These are phyloP conservation scores for Sarocladium oryzae DNA, from an alignment of 2,329 filamentous ascomycete species.

Conservation along the genomic window DNA sequence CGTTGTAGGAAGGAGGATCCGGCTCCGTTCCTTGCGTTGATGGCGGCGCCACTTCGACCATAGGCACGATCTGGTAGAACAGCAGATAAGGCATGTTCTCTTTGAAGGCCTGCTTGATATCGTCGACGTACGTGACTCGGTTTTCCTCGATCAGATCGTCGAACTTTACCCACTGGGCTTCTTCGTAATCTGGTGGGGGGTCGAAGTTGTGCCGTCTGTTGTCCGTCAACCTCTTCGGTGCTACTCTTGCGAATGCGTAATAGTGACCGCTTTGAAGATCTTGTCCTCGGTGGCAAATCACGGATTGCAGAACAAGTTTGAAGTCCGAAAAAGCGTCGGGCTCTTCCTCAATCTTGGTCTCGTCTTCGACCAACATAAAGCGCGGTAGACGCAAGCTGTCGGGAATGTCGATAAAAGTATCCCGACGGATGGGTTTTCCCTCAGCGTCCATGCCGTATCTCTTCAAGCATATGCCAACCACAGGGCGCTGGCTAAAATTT, in stretches of 20 bases:
- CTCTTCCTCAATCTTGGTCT: conserved; percentile 53
- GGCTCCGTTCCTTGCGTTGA: conserved; percentile 36
- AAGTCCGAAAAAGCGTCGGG: conserved; percentile 59
- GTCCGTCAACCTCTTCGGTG: conserved; percentile 53
- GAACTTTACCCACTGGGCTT: conserved; percentile 82
- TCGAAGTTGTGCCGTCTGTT: conserved; percentile 50
- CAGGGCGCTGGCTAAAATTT: conserved; percentile 78
- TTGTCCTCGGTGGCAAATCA: conserved; percentile 85
- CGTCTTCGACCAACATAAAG: conserved; percentile 69
- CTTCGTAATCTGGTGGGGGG: conserved; percentile 59
- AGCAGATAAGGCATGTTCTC: conserved; percentile 91
- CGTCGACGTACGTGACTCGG: conserved; percentile 69
- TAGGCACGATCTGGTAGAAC: conserved; percentile 91
- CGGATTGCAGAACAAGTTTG: conserved; percentile 83
- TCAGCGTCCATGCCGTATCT: conserved; percentile 67
- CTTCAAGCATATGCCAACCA: conserved; percentile 89
- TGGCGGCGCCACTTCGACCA: conserved; percentile 59
- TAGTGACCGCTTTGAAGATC: conserved; percentile 89
- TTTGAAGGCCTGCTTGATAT: conserved; percentile 67
- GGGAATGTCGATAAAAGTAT: conserved; percentile 88
- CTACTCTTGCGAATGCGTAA: conserved; percentile 74
- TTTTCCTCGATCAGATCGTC: conserved; percentile 70
- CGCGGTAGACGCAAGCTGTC: conserved; percentile 73
- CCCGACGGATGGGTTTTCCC: conserved; percentile 63
- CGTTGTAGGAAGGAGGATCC: conserved; percentile 54